Percentiles rank a stretch among this genome's conserved stretches.
These are phyloP conservation scores for Scedosporium aurantiacum DNA, from an alignment of 2,329 filamentous ascomycete species.

Conservation along the genomic window DNA sequence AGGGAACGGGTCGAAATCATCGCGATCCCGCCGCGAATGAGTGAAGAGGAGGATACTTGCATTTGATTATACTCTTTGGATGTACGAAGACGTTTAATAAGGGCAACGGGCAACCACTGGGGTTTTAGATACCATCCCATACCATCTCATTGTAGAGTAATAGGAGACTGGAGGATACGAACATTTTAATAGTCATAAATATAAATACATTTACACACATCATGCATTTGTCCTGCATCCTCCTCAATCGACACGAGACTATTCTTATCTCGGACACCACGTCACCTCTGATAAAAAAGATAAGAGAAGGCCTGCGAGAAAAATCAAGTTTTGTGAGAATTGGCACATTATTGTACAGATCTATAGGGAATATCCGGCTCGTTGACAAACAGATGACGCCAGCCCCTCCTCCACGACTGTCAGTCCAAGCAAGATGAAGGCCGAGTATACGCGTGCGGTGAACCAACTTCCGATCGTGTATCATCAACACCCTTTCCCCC, in stretches of 20 bases:
- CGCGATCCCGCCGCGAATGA: background rate
- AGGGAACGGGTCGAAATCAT: no score
- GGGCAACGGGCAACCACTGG: background rate
- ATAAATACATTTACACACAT: background rate
- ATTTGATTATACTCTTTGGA: background rate
- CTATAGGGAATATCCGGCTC: constrained; percentile 9
- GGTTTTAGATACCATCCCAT: background rate
- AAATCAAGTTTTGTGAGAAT: background rate
- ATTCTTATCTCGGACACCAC: background rate
- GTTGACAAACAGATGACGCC: constrained; percentile 8
- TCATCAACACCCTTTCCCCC: background rate
- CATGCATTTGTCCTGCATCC: background rate
- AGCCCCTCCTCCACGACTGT: background rate
- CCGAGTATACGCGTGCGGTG: no score
- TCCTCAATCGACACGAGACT: background rate
- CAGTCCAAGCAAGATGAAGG: no score
- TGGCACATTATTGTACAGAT: background rate
- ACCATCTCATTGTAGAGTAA: background rate
- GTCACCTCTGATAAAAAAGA: background rate
- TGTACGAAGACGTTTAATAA: background rate
- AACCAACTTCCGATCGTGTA: background rate
- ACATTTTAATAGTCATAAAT: background rate
- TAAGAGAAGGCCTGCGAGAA: background rate
- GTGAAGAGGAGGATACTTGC: background rate
- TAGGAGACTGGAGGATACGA: background rate